Base-by-base conservation (phyloP, 2,329 filamentous ascomycete genomes). In the Aspergillus hiratsukae region DNA sequence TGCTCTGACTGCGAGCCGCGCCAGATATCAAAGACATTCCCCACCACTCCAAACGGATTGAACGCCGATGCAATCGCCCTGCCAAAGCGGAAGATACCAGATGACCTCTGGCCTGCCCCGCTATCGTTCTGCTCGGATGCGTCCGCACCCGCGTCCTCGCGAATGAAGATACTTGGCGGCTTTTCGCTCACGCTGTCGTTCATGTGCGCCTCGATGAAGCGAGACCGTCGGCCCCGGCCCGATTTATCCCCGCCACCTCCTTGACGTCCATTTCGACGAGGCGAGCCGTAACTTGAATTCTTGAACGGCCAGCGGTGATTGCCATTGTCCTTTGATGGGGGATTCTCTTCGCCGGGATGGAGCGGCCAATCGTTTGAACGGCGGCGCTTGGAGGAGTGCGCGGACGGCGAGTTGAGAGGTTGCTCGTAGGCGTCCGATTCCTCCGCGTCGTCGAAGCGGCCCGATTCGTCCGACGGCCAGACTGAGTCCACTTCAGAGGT, bases 121-220 rank as follows among this genome's bases (percentile, higher is more conserved):
- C 14, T 68, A 60, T 23, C 64, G 65, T 31, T 29, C 53, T 11
- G 64, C 61, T 9, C 58, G 52, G 10, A 61, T 52, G 57, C 59
- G 10, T 56, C 58, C 49, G 59, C 61, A 10, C 57, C 58, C 49
- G 59, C 61, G 11, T 73, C 68, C 10, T 72, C 69, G 6, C 75
- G 84, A 45, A 88, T 79, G 71, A 89, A 91, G 43, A 84, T 80
- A 48, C 82, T 80, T 0, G 89, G 89, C 28, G 90, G 90, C 57
- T 80, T 83, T 57, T 84, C 81, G 67, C 88, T 92, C 31, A 83
- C 79, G 61, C 89, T 86, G 72, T 95, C 90, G 67, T 87, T 90
- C 89, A 96, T 93, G 66, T 88, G 93, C 43, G 88, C 91, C 75
- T 96, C 91, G 40, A 83, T 73, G 62, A 88, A 88, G 54, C 76